Percentiles rank a stretch among this genome's conserved stretches.
Evolutionary conservation across 805 yeast species (phyloP).

Genomic region (Candida takata): DNA sequence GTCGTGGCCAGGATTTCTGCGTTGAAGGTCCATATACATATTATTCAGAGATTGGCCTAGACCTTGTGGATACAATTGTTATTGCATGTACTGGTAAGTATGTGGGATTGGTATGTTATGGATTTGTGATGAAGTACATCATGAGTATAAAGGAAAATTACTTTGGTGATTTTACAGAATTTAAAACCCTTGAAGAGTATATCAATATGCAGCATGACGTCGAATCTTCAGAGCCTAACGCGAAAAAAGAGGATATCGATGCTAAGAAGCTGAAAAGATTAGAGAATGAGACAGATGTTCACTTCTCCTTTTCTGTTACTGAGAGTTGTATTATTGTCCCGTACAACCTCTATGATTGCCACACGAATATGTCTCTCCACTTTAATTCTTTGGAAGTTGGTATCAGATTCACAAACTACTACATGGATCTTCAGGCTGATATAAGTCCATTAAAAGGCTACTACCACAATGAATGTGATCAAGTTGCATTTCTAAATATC

Average conservation of each 20-base stretch:
- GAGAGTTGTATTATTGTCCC: constrained; percentile 75
- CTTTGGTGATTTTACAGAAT: constrained; percentile 80
- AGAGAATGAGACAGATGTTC: constrained; percentile 72
- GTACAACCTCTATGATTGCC: constrained; percentile 56
- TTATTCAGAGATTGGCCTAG: constrained; percentile 50
- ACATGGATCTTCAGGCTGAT: constrained; percentile 85
- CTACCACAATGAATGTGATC: constrained; percentile 12
- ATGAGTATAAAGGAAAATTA: constrained; percentile 79
- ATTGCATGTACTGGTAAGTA: constrained; percentile 60
- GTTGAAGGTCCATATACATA: constrained; percentile 62
- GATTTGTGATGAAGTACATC: constrained; percentile 69
- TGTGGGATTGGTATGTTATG: constrained; percentile 67
- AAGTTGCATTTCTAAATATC: constrained; percentile 11
- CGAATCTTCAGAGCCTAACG: not conserved
- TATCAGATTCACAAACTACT: constrained; percentile 80
- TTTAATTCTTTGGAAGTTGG: constrained; percentile 69
- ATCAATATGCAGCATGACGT: constrained; percentile 21
- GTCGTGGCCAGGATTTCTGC: constrained; percentile 55
- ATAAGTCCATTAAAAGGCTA: constrained; percentile 48
- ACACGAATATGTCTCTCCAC: constrained; percentile 52
- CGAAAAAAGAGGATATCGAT: not conserved
- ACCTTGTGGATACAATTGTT: constrained; percentile 61
- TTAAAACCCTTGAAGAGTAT: constrained; percentile 82
- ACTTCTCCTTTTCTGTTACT: constrained; percentile 61
- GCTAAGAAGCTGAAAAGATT: constrained; percentile 30